A percentile compares a stretch with the other conserved stretches of the same genome.
phyloP scores from a whole-genome alignment of 305 asterid genomes.

The Fraxinus sp. region DNA sequence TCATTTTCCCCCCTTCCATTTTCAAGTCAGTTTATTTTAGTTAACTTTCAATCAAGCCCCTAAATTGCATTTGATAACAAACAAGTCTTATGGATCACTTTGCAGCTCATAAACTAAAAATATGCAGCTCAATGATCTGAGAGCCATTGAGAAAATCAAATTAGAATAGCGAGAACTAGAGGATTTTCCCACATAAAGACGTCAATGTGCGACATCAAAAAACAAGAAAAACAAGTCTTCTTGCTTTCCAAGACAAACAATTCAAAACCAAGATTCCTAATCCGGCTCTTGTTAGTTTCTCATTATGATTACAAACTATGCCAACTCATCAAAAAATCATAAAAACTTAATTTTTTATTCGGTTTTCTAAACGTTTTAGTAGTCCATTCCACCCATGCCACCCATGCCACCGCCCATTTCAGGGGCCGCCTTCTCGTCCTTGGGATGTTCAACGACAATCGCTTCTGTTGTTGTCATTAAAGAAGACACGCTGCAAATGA shows the following conservation, averaged over 20 bases:
- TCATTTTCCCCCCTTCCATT: background rate
- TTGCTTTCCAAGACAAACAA: background rate
- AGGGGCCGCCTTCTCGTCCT: constrained; percentile 42
- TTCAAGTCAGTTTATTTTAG: background rate
- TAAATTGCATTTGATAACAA: background rate
- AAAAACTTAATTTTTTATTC: background rate
- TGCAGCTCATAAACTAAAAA: background rate
- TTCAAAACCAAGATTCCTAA: background rate
- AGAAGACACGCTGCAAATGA: constrained; percentile 44
- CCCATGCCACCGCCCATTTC: constrained; percentile 41
- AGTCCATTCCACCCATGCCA: constrained; percentile 45
- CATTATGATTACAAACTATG: background rate
- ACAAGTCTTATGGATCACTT: background rate
- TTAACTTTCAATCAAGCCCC: background rate
- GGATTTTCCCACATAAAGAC: background rate
- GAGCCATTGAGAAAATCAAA: background rate
- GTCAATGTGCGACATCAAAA: background rate
- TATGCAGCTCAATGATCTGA: background rate
- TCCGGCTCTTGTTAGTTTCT: background rate
- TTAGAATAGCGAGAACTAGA: background rate
- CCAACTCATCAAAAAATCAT: background rate
- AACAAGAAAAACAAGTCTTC: background rate
- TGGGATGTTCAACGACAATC: constrained; percentile 48
- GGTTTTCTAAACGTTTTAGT: background rate
- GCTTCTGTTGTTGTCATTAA: constrained; percentile 60